Percentiles rank a stretch among this genome's conserved stretches.
phyloP scores from a whole-genome alignment of 768 basidiomycete genomes.

The Phylloporus rhodoxanthus region DNA sequence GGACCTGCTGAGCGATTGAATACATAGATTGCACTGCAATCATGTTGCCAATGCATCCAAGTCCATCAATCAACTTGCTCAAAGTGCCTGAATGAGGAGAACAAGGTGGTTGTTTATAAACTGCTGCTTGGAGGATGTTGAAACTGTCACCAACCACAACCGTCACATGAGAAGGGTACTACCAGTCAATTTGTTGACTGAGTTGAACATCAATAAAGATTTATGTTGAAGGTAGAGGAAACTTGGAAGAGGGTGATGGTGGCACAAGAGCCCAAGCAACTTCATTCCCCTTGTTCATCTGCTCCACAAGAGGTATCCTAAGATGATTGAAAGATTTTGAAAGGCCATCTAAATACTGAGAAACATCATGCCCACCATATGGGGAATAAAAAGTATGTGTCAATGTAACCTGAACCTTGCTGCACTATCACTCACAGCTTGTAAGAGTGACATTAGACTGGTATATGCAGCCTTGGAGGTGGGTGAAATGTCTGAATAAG shows the following conservation, averaged over 20 bases:
- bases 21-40: constrained; percentile 65
- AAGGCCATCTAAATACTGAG: constrained; percentile 20
- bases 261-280: constrained; percentile 9
- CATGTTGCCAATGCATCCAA: constrained; percentile 59
- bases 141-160: constrained; percentile 40
- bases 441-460: constrained; percentile 40
- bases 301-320: constrained; percentile 17
- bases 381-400: constrained; percentile 24
- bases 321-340: constrained; percentile 15
- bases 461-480: constrained; percentile 30
- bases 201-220: constrained; percentile 24
- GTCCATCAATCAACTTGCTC: constrained; percentile 56
- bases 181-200: constrained; percentile 31
- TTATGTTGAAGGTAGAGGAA: constrained; percentile 6
- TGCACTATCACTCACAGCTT: constrained; percentile 32
- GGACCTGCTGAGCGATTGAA: constrained; percentile 54
- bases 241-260: constrained; percentile 9
- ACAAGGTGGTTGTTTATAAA: constrained; percentile 32
- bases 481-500: constrained; percentile 1
- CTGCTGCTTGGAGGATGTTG: constrained; percentile 40
- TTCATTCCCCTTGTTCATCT: constrained; percentile 3
- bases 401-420: constrained; percentile 15
- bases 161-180: constrained; percentile 25
- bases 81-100: constrained; percentile 51
- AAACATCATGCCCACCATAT: constrained; percentile 15